phyloP scores from a whole-genome alignment of 257 asterid species.

The Petunia axillaris region DNA sequence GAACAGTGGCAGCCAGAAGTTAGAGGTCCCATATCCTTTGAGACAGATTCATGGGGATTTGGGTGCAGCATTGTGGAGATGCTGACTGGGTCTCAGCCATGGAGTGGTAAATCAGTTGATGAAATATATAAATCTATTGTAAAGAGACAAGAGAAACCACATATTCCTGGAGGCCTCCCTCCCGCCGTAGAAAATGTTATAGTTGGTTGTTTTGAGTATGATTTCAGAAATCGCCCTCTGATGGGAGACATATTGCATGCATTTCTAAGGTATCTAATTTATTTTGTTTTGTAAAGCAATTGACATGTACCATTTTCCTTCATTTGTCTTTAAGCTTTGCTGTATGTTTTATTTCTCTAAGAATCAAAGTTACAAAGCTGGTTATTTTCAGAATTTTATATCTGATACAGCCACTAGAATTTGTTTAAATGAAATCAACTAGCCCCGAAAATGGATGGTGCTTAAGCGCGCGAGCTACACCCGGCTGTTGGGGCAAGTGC shows the following conservation, averaged over 20 bases:
- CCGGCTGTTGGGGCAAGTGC: too few species aligned
- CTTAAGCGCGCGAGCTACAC: too few species aligned
- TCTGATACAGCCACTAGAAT: background rate
- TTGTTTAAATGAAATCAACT: background rate
- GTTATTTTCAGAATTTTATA: background rate
- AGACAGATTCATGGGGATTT: slow-evolving; percentile 96
- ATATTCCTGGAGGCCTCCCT: slow-evolving; percentile 81
- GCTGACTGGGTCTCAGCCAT: slow-evolving; percentile 84
- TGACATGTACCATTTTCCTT: background rate
- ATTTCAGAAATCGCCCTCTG: slow-evolving; percentile 80
- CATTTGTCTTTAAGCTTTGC: background rate
- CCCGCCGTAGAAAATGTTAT: slow-evolving; percentile 78
- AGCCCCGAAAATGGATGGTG: too few species aligned
- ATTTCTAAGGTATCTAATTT: slow-evolving; percentile 62
- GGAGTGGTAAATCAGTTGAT: slow-evolving; percentile 79
- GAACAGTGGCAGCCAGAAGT: slow-evolving; percentile 95
- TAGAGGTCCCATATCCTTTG: slow-evolving; percentile 80
- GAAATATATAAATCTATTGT: slow-evolving; percentile 72
- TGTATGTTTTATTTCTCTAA: background rate
- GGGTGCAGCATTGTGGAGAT: slow-evolving; percentile 89
- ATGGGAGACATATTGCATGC: slow-evolving; percentile 80
- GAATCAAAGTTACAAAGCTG: background rate
- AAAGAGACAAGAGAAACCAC: slow-evolving; percentile 72
- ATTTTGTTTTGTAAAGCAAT: background rate
- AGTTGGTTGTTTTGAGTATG: slow-evolving; percentile 85